These are phyloP conservation scores for Platanus orientalis DNA, from an alignment of 164 flowering plant genomes.

Conservation along the genomic window DNA sequence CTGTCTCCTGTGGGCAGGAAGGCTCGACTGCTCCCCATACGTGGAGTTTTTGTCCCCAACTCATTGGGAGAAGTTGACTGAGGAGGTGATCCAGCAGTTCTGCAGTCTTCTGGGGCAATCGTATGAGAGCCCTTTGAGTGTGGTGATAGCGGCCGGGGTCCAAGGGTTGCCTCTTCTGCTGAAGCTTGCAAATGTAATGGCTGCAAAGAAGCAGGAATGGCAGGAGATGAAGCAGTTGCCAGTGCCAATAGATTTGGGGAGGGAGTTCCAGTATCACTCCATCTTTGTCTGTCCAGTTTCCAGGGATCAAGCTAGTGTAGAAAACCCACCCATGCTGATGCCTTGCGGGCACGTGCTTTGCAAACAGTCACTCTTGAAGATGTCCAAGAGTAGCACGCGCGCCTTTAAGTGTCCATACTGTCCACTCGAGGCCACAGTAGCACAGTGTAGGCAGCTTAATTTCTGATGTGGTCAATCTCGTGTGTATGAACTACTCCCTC, in stretches of 20 bases:
- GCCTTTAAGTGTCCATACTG: constrained; percentile 91
- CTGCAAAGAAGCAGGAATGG: constrained; percentile 71
- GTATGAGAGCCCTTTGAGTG: constrained; percentile 58
- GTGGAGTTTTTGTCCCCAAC: constrained; percentile 40
- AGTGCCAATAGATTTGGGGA: constrained; percentile 64
- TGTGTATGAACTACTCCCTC: not conserved
- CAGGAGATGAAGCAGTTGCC: constrained; percentile 75
- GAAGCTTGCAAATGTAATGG: constrained; percentile 76
- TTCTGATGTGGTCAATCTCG: constrained; percentile 33
- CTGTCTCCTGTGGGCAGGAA: constrained; percentile 64
- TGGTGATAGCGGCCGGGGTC: constrained; percentile 61
- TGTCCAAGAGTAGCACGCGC: constrained; percentile 61
- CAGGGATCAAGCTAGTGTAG: constrained; percentile 68
- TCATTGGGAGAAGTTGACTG: constrained; percentile 56
- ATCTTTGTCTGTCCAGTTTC: constrained; percentile 86
- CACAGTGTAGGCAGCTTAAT: constrained; percentile 56
- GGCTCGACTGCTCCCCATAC: constrained; percentile 68
- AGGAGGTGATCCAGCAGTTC: constrained; percentile 58
- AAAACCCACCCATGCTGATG: constrained; percentile 87
- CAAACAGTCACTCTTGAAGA: constrained; percentile 68
- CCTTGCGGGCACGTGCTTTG: constrained; percentile 88
- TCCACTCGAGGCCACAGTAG: constrained; percentile 45
- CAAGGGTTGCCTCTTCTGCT: constrained; percentile 72
- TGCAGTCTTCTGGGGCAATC: constrained; percentile 71
- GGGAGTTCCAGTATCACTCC: constrained; percentile 77